These are phyloP conservation scores for Globisporangium okanoganense DNA, from an alignment of 352 stramenopile genomes.

Conservation along the genomic window DNA sequence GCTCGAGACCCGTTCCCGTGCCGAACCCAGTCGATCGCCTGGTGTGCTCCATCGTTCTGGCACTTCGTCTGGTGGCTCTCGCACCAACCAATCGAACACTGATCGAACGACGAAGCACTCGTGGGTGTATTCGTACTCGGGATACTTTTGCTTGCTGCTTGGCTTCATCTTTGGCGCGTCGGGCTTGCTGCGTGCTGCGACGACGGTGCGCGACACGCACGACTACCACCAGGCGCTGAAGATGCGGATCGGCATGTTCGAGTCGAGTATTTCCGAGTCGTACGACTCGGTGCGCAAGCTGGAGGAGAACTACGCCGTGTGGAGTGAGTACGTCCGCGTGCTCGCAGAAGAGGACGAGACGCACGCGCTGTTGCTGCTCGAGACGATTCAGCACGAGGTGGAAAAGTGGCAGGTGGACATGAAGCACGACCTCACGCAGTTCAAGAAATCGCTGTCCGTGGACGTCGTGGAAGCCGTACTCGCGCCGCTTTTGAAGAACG, in stretches of 20 bases:
- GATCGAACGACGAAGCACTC: slow-evolving; percentile 7
- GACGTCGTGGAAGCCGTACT: slow-evolving; percentile 51
- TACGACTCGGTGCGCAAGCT: slow-evolving; percentile 61
- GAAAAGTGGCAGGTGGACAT: slow-evolving; percentile 73
- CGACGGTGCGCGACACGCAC: slow-evolving; percentile 49
- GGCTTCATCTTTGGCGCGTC: slow-evolving; percentile 45
- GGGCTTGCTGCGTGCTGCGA: slow-evolving; percentile 44
- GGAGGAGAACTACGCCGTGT: slow-evolving; percentile 64
- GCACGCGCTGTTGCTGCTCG: slow-evolving; percentile 52
- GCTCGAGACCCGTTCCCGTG: not conserved
- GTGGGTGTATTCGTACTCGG: slow-evolving; percentile 24
- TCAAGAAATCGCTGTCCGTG: slow-evolving; percentile 48
- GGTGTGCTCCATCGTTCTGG: not conserved
- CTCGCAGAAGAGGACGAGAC: slow-evolving; percentile 68
- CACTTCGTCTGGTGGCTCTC: not conserved
- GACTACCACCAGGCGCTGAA: slow-evolving; percentile 64
- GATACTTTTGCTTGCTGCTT: slow-evolving; percentile 35
- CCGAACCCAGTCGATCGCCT: not conserved
- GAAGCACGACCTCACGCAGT: slow-evolving; percentile 61
- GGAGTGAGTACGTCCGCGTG: slow-evolving; percentile 69
- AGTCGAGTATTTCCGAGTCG: slow-evolving; percentile 61
- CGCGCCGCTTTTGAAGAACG: slow-evolving; percentile 25
- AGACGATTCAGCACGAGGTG: slow-evolving; percentile 64
- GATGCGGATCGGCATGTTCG: slow-evolving; percentile 50
- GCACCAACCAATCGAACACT: not conserved